Evolutionary conservation across 495 filamentous ascomycete genomes (phyloP).

Genomic region (Xeromyces bisporus): DNA sequence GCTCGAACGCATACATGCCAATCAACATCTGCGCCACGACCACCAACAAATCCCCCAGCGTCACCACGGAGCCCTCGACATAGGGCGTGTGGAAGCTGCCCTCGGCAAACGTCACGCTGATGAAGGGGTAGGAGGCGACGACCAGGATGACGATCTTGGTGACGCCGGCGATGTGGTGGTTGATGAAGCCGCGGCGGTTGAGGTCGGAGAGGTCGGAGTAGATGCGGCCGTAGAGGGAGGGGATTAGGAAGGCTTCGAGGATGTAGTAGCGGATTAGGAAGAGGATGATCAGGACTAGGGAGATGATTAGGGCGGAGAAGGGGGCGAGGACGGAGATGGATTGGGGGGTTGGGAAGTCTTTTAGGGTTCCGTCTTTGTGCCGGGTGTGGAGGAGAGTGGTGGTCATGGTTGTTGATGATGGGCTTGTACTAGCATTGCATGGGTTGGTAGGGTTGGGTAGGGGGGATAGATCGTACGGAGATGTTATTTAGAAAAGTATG

Average conservation of each 20-base stretch:
- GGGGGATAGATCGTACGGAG: too few relatives aligned
- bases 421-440: too few relatives aligned
- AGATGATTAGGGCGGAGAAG: slow-evolving; percentile 27
- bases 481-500: too few relatives aligned
- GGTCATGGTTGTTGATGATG: too few relatives aligned
- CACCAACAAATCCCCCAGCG: slow-evolving; percentile 26
- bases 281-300: slow-evolving; percentile 22
- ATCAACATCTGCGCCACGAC: slow-evolving; percentile 28
- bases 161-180: slow-evolving; percentile 31
- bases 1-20: slow-evolving; percentile 32
- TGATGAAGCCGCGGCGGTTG: slow-evolving; percentile 29
- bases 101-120: slow-evolving; percentile 20
- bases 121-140: slow-evolving; percentile 28
- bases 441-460: too few relatives aligned
- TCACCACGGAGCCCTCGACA: slow-evolving; percentile 14
- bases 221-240: slow-evolving; percentile 16
- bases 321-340: slow-evolving; percentile 25
- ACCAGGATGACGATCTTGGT: slow-evolving; percentile 29
- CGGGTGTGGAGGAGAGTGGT: background rate
- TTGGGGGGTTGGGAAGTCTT: slow-evolving; percentile 4
- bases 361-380: background rate
- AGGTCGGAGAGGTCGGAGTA: slow-evolving; percentile 21
- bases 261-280: slow-evolving; percentile 28
- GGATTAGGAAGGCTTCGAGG: slow-evolving; percentile 26
- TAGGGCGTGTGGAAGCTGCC: slow-evolving; percentile 18